phyloP scores from a whole-genome alignment of 2,329 filamentous ascomycete genomes.

The Pyrenophora tritici-repentis region DNA sequence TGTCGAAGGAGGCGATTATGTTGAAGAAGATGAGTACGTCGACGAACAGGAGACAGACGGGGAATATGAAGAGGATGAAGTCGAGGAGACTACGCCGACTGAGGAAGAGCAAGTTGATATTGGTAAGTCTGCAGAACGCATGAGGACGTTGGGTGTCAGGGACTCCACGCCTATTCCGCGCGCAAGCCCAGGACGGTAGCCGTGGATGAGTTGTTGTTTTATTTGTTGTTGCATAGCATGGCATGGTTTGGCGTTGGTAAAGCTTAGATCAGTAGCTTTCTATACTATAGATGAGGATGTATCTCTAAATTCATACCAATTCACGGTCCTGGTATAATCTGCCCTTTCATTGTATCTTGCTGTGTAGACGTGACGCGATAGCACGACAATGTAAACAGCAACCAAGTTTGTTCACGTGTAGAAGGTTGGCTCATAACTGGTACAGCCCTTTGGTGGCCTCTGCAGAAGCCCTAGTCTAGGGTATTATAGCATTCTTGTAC shows the following conservation, averaged over 20 bases:
- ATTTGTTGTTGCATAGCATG: constrained; percentile 19
- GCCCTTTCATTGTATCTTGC: no score
- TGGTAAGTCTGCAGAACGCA: not conserved
- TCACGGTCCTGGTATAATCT: not conserved
- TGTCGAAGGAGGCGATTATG: constrained; percentile 49
- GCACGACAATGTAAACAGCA: no score
- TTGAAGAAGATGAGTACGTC: constrained; percentile 28
- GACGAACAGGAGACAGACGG: constrained; percentile 30
- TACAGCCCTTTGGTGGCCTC: no score
- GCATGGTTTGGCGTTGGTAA: constrained; percentile 20
- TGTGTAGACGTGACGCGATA: not conserved
- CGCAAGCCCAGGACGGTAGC: constrained; percentile 18
- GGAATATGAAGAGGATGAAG: constrained; percentile 24
- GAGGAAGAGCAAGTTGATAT: constrained; percentile 12
- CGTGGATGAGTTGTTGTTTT: not conserved
- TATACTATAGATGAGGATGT: not conserved
- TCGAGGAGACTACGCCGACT: constrained; percentile 22
- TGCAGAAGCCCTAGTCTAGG: no score
- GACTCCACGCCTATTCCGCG: constrained; percentile 31
- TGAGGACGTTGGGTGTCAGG: constrained; percentile 20
- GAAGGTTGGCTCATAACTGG: no score
- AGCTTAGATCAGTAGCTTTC: not conserved
- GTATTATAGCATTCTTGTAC: no score
- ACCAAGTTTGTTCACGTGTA: no score
- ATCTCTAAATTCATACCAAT: not conserved